Percentiles rank a stretch among this genome's conserved stretches.
phyloP scores from a whole-genome alignment of 2,329 filamentous ascomycete genomes.

The Scytalidium lignicola region DNA sequence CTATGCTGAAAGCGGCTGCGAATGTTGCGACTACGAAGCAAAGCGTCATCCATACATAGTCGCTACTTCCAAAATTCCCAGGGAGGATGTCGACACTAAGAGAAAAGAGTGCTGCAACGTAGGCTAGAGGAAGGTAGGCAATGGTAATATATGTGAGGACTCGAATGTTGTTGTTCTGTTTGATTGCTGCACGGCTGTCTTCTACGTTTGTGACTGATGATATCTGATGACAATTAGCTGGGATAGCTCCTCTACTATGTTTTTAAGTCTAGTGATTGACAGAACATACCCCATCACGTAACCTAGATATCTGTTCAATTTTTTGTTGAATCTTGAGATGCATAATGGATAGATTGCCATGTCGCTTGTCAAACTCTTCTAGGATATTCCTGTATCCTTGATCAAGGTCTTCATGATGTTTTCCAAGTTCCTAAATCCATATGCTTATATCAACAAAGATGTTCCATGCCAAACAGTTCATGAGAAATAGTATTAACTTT shows the following conservation, averaged over 20 bases:
- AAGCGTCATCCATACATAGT: too few relatives aligned
- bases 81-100: neutral
- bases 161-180: constrained; percentile 57
- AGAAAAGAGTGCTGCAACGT: constrained; percentile 40
- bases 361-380: constrained; percentile 17
- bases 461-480: too few relatives aligned
- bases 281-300: constrained; percentile 14
- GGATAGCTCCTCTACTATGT: too few relatives aligned
- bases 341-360: constrained; percentile 11
- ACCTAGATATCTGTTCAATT: constrained; percentile 12
- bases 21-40: too few relatives aligned
- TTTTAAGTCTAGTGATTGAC: too few relatives aligned
- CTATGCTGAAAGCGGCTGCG: too few relatives aligned
- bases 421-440: constrained; percentile 6
- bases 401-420: constrained; percentile 13
- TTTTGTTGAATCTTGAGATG: constrained; percentile 13
- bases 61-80: neutral
- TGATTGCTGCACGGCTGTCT: constrained; percentile 49
- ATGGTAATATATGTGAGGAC: constrained; percentile 55
- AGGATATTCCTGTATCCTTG: constrained; percentile 14
- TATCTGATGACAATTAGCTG: constrained; percentile 3
- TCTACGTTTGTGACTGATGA: constrained; percentile 16
- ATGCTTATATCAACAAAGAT: constrained; percentile 2
- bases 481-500: too few relatives aligned
- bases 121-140: constrained; percentile 55